Evolutionary conservation across 192 early-diverging fungal genomes (phyloP).

Genomic region (Entomortierella lignicola): DNA sequence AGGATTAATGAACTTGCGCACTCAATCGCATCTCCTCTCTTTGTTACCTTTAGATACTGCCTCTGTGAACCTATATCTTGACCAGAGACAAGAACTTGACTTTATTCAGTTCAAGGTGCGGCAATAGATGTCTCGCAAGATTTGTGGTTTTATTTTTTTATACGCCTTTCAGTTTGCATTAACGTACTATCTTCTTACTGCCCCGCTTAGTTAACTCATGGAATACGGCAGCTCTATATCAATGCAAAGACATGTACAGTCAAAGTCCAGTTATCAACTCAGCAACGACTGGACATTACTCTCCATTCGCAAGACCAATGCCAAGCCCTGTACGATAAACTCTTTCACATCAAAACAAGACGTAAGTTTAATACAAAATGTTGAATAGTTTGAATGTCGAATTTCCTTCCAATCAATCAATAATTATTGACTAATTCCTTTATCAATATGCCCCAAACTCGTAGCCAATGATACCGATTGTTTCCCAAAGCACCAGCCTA

Average conservation of each 20-base stretch:
- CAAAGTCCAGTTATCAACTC: slow-evolving; percentile 23
- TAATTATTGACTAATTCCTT: not conserved
- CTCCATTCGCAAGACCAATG: slow-evolving; percentile 7
- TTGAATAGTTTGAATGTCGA: no score
- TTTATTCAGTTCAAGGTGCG: slow-evolving; percentile 26
- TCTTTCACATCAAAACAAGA: slow-evolving; percentile 21
- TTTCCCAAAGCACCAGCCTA: slow-evolving; percentile 32
- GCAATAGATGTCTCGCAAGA: not conserved
- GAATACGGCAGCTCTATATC: slow-evolving; percentile 23
- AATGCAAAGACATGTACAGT: slow-evolving; percentile 2
- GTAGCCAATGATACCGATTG: slow-evolving; percentile 14
- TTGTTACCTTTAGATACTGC: slow-evolving; percentile 16
- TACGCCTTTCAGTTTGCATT: not conserved
- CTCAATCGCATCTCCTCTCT: not conserved
- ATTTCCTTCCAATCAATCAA: not conserved
- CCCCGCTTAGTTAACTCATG: slow-evolving; percentile 25
- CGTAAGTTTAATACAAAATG: slow-evolving; percentile 22
- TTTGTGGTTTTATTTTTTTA: not conserved
- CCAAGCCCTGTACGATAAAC: slow-evolving; percentile 13
- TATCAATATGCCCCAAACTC: not conserved
- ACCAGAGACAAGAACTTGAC: slow-evolving; percentile 36
- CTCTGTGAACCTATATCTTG: slow-evolving; percentile 37
- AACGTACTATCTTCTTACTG: not conserved
- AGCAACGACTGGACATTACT: slow-evolving; percentile 29
- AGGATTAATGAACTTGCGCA: not conserved